Evolutionary conservation across 2,329 filamentous ascomycete species (phyloP), one percentile per base, ranked within the genome.

Genomic region (Cercospora sp.): DNA sequence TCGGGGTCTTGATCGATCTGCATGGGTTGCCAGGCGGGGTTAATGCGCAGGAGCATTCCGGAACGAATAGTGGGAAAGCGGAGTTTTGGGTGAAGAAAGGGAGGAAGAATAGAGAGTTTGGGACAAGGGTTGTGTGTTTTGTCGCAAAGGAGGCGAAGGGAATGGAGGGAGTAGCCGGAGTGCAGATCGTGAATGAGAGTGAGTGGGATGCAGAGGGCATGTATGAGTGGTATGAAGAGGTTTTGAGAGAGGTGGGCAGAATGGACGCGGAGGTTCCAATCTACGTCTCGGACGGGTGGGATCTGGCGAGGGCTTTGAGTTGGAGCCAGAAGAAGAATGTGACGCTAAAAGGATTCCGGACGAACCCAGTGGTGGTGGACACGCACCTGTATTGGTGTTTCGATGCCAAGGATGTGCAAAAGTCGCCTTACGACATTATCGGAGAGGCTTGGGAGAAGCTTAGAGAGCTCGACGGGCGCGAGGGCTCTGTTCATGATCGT

Each of bases 301-400:
- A 88, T 72, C 75, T 88, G 13, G 70, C 72, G 0, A 77, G 78
- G 26, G 82, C 82, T 2, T 70, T 85, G 26, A 74, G 79, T 8
- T 88, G 86, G 79, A 77, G 75, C 3, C 74, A 74, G 24, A 71
- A 74, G 26, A 34, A 73, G 73, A 77, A 77, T 64, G 61, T 51
- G 12, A 49, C 70, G 21, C 28, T 34, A 3, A 53, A 24, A 24
- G 5, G 63, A 37, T 32, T 59, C n/a, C 28, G 55, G 9, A 66
- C 73, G n/a, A 83, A 82, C 61, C 85, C 86, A 0, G 80, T 88
- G 7, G 77, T 88, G 24, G 79, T 89, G 28, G 87, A 88, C 70
- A 88, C 86, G 12, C 87, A 88, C 75, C 81, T 83, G 66, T 88
- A 89, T 74, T 89, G 85, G 80, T 84, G 83, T 45, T 88, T 88